phyloP scores from a whole-genome alignment of 169 alveolate genomes.

The Plasmodium chabaudi region DNA sequence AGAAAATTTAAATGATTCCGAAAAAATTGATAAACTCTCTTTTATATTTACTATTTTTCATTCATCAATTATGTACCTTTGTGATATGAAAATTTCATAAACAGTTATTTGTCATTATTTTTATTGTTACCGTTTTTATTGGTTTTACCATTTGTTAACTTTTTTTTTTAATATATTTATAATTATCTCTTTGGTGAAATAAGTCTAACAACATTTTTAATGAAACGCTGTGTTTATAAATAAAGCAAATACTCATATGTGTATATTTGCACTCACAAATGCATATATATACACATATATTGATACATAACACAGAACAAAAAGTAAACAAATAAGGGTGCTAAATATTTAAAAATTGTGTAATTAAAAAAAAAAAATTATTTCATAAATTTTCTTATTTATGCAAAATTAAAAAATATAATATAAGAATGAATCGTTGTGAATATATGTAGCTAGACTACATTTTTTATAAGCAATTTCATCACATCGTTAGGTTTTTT shows the following conservation, averaged over 20 bases:
- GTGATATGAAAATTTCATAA: slow-evolving; percentile 54
- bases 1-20: slow-evolving; percentile 64
- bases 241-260: neutral
- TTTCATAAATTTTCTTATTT: too few relatives aligned
- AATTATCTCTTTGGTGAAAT: neutral
- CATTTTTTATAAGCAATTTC: neutral
- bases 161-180: neutral
- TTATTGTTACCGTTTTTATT: neutral
- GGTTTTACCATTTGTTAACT: neutral
- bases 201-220: neutral
- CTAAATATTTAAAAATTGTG: too few relatives aligned
- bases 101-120: neutral
- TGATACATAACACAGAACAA: neutral
- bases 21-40: slow-evolving; percentile 76
- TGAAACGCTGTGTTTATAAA: neutral
- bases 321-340: too few relatives aligned
- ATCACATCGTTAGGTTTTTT: too few relatives aligned
- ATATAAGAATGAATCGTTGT: too few relatives aligned
- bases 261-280: neutral
- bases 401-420: too few relatives aligned
- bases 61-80: slow-evolving; percentile 71
- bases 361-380: too few relatives aligned
- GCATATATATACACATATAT: slow-evolving; percentile 7
- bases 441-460: too few relatives aligned
- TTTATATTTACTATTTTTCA: slow-evolving; percentile 73